phyloP scores from a whole-genome alignment of 495 filamentous ascomycete genomes.

The Penicillium coffeae region DNA sequence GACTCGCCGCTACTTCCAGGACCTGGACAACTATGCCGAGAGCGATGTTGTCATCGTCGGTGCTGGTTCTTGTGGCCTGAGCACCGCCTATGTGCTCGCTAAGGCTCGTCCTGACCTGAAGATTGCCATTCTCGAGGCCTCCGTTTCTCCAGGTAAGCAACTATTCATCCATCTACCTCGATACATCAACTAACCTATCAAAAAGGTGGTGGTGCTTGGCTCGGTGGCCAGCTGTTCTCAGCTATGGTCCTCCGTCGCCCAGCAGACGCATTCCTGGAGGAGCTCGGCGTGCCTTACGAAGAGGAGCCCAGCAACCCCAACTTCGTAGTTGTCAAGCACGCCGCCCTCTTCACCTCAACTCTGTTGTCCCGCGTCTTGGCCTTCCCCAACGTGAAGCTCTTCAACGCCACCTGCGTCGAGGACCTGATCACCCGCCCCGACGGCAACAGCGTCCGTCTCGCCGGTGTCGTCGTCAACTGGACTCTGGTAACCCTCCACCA shows the following conservation, averaged over 20 bases:
- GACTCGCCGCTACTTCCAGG: conserved; percentile 85
- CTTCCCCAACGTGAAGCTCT: conserved; percentile 90
- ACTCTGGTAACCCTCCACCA: conserved; percentile 87
- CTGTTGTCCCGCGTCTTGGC: conserved; percentile 72
- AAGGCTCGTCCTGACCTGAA: conserved; percentile 83
- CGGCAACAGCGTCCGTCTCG: conserved; percentile 56
- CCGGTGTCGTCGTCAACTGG: conserved; percentile 93
- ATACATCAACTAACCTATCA: background rate
- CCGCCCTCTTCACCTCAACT: conserved; percentile 84
- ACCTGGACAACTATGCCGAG: conserved; percentile 85
- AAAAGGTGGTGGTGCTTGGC: conserved; percentile 79
- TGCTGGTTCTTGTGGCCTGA: conserved; percentile 81
- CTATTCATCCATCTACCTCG: background rate
- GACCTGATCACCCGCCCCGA: conserved; percentile 76
- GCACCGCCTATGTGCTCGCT: conserved; percentile 76
- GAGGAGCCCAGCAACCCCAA: conserved; percentile 78
- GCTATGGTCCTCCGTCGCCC: conserved; percentile 94
- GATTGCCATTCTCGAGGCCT: conserved; percentile 86
- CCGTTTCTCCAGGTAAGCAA: conserved; percentile 68
- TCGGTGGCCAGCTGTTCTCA: conserved; percentile 86
- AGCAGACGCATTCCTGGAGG: conserved; percentile 74
- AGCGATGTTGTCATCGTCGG: conserved; percentile 89
- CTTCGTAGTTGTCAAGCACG: conserved; percentile 90
- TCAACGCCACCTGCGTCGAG: conserved; percentile 89
- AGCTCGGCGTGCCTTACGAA: conserved; percentile 80